These are phyloP conservation scores for Coniochaeta sp. DNA, from an alignment of 2,329 filamentous ascomycete genomes.

Conservation along the genomic window DNA sequence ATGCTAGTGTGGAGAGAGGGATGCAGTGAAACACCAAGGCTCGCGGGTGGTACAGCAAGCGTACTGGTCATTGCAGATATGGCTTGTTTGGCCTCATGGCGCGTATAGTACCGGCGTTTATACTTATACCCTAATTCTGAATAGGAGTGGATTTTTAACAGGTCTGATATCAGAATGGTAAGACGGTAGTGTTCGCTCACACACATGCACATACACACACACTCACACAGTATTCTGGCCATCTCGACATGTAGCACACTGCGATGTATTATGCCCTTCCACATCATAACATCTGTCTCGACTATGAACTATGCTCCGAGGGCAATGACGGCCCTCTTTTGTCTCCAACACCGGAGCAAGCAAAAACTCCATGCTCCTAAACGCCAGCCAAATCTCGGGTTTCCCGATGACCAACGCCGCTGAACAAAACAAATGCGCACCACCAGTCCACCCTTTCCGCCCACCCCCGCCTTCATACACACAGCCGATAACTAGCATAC, in stretches of 20 bases:
- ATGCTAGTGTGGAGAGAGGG: no score
- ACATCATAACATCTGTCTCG: not conserved
- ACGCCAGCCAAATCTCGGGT: not conserved
- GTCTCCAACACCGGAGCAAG: not conserved
- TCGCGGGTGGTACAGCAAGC: not conserved
- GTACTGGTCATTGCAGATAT: not conserved
- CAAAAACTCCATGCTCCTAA: not conserved
- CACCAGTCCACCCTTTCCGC: not conserved
- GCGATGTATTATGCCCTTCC: not conserved
- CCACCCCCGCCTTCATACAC: slow-evolving; percentile 36
- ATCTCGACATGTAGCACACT: not conserved
- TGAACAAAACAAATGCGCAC: slow-evolving; percentile 2
- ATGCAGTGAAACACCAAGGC: no score
- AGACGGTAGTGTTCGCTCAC: not conserved
- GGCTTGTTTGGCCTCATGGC: not conserved
- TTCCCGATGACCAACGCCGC: not conserved
- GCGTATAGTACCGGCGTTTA: not conserved
- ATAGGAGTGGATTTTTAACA: not conserved
- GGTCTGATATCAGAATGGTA: not conserved
- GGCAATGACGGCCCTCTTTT: not conserved
- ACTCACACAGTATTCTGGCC: no score
- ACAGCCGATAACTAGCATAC: slow-evolving; percentile 86
- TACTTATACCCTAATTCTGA: not conserved
- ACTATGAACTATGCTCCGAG: not conserved
- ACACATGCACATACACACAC: not conserved